Evolutionary conservation across 768 basidiomycete species (phyloP), one percentile per base, ranked within the genome.

Genomic region (Leucocoprinus birnbaumii): DNA sequence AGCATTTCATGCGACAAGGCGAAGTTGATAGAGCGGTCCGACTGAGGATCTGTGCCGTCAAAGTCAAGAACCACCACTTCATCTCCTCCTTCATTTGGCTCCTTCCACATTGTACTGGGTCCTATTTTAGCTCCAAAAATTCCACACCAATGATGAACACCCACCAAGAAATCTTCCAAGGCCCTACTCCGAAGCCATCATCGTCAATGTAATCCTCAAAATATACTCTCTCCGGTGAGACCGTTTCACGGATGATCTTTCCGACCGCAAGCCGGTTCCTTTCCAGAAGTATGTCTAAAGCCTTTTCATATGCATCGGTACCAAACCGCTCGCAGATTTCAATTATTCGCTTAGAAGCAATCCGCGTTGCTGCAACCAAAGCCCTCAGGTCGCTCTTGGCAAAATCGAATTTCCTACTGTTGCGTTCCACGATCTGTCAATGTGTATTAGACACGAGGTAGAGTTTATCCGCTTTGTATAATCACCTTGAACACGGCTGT

Each of bases 151-250:
- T 27, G 9, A 26, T 10, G 3, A 31, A 3, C 2, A 24, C 52
- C 37, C 38, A 61, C 62, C 62, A 63, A 27, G 62, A 56, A 59
- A 63, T 56, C 45, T 58, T 65, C 63, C 63, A 65, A 40, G 63
- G 63, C 27, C 63, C 67, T 24, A 58, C 49, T 2, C 64, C 65
- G 34, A 62, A 62, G 16, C 67, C 67, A 56, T 68, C 67, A 38
- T 68, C 68, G 53, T 69, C 68, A 51, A 69, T 67, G 49, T 62
- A 69, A 38, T 69, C 68, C 41, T 66, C 64, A 40, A 64, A 66
- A 31, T 56, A 50, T n/a, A 52, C 56, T 16, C 19, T 25, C 48
- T 66, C 62, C 55, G 57, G 53, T 10, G 65, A 64, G 19, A 69
- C 58, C 37, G 57, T 65, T 14, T 60, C 64, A 46, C 58, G 59